These are phyloP conservation scores for Sporisorium scitamineum DNA, from an alignment of 1,284 basidiomycete species.

Conservation along the genomic window DNA sequence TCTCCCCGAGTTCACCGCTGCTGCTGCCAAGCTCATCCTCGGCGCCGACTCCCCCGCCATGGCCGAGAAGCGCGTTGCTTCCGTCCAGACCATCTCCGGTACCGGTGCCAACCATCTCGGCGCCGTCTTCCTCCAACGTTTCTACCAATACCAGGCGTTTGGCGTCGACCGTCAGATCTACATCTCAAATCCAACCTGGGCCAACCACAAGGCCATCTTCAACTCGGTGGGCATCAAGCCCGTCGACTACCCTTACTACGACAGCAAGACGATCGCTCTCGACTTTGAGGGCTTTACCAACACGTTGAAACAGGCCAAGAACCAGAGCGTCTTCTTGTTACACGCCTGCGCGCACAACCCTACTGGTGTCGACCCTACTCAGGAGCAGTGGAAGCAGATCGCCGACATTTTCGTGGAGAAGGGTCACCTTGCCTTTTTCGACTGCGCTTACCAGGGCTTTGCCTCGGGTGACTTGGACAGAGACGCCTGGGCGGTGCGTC, in stretches of 20 bases:
- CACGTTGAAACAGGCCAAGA: constrained; percentile 74
- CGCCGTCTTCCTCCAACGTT: constrained; percentile 85
- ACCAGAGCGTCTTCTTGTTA: constrained; percentile 85
- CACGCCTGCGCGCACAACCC: constrained; percentile 97
- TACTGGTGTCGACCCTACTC: constrained; percentile 90
- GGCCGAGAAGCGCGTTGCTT: constrained; percentile 73
- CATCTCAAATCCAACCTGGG: constrained; percentile 93
- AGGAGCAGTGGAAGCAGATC: constrained; percentile 86
- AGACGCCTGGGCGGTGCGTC: constrained; percentile 93
- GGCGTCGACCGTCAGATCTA: constrained; percentile 74
- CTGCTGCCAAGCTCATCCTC: constrained; percentile 85
- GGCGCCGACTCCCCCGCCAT: constrained; percentile 80
- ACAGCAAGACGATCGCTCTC: constrained; percentile 87
- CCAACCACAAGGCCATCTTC: constrained; percentile 91
- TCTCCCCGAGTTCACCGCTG: constrained; percentile 81
- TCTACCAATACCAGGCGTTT: constrained; percentile 75
- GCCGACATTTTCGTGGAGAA: constrained; percentile 81
- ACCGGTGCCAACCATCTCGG: constrained; percentile 96
- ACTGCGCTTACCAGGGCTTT: constrained; percentile 95
- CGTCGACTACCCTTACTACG: constrained; percentile 88
- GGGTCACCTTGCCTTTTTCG: constrained; percentile 90
- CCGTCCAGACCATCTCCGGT: constrained; percentile 82
- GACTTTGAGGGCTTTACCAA: constrained; percentile 82
- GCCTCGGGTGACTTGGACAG: constrained; percentile 85
- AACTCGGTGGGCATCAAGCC: constrained; percentile 84